phyloP scores from a whole-genome alignment of 2,329 filamentous ascomycete genomes.

The Paraphaeosphaeria sporulosa region DNA sequence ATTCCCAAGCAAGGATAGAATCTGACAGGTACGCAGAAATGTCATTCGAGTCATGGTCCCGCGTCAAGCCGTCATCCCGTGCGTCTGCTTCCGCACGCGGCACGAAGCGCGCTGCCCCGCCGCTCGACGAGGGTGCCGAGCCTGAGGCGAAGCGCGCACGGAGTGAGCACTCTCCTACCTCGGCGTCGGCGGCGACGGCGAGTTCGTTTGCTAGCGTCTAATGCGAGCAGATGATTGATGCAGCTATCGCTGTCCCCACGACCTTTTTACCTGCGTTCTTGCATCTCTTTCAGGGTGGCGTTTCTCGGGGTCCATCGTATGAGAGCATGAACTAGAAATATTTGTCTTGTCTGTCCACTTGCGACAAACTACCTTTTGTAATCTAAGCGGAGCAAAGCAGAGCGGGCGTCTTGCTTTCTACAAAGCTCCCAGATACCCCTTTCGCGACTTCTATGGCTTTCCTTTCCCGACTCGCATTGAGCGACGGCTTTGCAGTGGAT shows the following conservation, averaged over 20 bases:
- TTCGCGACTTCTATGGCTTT: background rate
- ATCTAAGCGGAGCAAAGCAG: background rate
- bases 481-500: background rate
- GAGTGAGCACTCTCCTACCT: slow-evolving; percentile 40
- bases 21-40: slow-evolving; percentile 28
- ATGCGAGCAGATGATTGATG: slow-evolving; percentile 24
- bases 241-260: background rate
- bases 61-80: slow-evolving; percentile 62
- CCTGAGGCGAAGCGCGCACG: slow-evolving; percentile 41
- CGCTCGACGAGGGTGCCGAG: slow-evolving; percentile 28
- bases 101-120: slow-evolving; percentile 44
- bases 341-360: background rate
- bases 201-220: slow-evolving; percentile 36
- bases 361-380: background rate
- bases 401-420: background rate
- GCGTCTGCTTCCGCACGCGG: slow-evolving; percentile 50
- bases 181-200: slow-evolving; percentile 2
- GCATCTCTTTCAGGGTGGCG: background rate
- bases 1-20: slow-evolving; percentile 10
- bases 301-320: slow-evolving; percentile 11
- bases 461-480: background rate
- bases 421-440: background rate
- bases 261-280: background rate
- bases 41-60: slow-evolving; percentile 71
- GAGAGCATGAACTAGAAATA: slow-evolving; percentile 7